These are phyloP conservation scores for Hamamelis virginiana DNA, from an alignment of 164 flowering plant species.

Conservation along the genomic window DNA sequence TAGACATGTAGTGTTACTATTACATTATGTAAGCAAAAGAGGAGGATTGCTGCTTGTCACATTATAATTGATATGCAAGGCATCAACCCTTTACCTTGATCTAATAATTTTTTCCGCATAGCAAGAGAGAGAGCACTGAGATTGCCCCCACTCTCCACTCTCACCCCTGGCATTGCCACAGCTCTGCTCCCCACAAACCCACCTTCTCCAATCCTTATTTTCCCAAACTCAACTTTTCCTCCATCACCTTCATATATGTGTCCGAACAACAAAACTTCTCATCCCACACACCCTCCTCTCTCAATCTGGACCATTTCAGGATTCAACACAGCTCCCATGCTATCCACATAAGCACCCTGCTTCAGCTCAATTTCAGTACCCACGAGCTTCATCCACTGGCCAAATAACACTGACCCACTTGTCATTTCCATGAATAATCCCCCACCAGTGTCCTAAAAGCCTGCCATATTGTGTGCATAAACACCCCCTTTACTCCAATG, in stretches of 20 bases:
- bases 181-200: conserved; percentile 79
- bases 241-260: conserved; percentile 80
- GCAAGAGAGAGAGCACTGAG: conserved; percentile 58
- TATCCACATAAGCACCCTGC: conserved; percentile 59
- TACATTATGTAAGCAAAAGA: background rate
- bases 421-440: conserved; percentile 73
- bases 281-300: conserved; percentile 63
- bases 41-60: background rate
- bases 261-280: conserved; percentile 69
- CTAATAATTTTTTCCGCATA: conserved; percentile 61
- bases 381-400: conserved; percentile 65
- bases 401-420: conserved; percentile 53
- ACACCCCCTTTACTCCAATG: conserved; percentile 56
- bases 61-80: background rate
- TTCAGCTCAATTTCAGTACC: conserved; percentile 50
- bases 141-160: conserved; percentile 50
- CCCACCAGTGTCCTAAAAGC: conserved; percentile 64
- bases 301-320: conserved; percentile 85
- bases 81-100: conserved; percentile 22
- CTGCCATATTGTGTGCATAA: conserved; percentile 78
- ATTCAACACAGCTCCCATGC: conserved; percentile 61
- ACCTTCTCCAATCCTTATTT: conserved; percentile 54
- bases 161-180: conserved; percentile 71
- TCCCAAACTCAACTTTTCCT: conserved; percentile 69
- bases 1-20: background rate